phyloP scores from a whole-genome alignment of 2,329 filamentous ascomycete genomes.

The Zasmidium angulare region DNA sequence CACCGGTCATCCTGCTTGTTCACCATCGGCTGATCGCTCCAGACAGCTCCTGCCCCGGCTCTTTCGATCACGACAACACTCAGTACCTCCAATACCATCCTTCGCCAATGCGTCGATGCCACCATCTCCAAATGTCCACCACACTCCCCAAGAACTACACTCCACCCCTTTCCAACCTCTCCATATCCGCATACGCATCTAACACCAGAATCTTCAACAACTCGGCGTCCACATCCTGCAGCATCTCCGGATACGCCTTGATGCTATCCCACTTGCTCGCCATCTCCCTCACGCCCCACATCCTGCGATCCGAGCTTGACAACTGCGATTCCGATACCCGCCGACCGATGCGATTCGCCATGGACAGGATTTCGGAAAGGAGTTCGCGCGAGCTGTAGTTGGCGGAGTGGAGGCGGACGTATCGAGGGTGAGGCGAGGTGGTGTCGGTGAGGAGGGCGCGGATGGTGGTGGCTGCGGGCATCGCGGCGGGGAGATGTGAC shows the following conservation, averaged over 20 bases:
- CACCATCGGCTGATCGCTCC: too few species aligned
- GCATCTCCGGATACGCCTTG: constrained; percentile 21
- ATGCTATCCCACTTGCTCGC: constrained; percentile 23
- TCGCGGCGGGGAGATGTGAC: background rate
- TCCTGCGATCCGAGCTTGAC: constrained; percentile 12
- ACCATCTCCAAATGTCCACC: too few species aligned
- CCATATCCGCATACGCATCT: constrained; percentile 20
- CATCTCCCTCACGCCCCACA: constrained; percentile 18
- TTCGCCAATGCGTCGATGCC: too few species aligned
- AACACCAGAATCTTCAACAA: constrained; percentile 22
- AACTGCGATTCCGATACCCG: constrained; percentile 14
- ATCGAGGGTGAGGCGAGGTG: constrained; percentile 12
- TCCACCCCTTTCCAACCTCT: constrained; percentile 11
- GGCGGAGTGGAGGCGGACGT: constrained; percentile 17
- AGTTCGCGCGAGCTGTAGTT: constrained; percentile 14
- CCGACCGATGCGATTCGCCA: constrained; percentile 15
- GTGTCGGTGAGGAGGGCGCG: constrained; percentile 14
- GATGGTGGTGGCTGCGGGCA: constrained; percentile 16
- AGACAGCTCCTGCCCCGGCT: too few species aligned
- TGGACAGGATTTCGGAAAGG: constrained; percentile 17
- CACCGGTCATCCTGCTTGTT: too few species aligned
- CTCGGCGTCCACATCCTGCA: constrained; percentile 18
- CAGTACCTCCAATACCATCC: too few species aligned
- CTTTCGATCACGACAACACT: too few species aligned
- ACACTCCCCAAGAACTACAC: too few species aligned